phyloP scores from a whole-genome alignment of 306 rosid genomes.

The Malus orientalis region DNA sequence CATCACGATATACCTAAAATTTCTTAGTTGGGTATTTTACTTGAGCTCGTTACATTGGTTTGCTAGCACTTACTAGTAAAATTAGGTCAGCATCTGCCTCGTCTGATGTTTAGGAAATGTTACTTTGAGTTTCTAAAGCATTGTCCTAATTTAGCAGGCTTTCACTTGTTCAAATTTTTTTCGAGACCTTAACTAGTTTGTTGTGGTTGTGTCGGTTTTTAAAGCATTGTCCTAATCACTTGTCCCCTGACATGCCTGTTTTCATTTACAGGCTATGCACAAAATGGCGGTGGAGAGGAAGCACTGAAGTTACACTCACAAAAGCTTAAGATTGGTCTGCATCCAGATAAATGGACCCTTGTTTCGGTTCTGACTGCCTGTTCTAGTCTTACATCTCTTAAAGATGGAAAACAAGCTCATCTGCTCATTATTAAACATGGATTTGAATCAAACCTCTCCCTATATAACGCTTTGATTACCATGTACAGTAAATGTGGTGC shows the following conservation, averaged over 20 bases:
- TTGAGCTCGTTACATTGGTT: background rate
- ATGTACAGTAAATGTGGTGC: slow-evolving; percentile 48
- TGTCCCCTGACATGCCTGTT: too few relatives aligned
- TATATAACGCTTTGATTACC: slow-evolving; percentile 30
- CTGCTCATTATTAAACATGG: slow-evolving; percentile 1
- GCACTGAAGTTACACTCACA: slow-evolving; percentile 34
- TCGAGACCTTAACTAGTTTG: too few relatives aligned
- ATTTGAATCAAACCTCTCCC: background rate
- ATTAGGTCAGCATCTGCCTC: background rate
- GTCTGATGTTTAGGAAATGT: background rate
- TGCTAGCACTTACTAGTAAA: background rate
- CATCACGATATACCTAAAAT: background rate
- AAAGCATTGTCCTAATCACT: too few relatives aligned
- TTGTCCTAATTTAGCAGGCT: background rate
- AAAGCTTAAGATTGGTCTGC: slow-evolving; percentile 29
- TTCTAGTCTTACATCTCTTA: slow-evolving; percentile 34
- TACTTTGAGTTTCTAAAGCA: background rate
- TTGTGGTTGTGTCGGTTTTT: too few relatives aligned
- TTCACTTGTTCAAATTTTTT: too few relatives aligned
- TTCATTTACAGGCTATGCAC: slow-evolving; percentile 32
- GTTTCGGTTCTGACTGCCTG: slow-evolving; percentile 38
- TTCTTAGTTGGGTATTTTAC: background rate
- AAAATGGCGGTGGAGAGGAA: slow-evolving; percentile 44
- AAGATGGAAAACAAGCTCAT: slow-evolving; percentile 27
- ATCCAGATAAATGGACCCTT: slow-evolving; percentile 38